These are phyloP conservation scores for Talaromyces funiculosus DNA, from an alignment of 2,329 filamentous ascomycete species.

Conservation along the genomic window DNA sequence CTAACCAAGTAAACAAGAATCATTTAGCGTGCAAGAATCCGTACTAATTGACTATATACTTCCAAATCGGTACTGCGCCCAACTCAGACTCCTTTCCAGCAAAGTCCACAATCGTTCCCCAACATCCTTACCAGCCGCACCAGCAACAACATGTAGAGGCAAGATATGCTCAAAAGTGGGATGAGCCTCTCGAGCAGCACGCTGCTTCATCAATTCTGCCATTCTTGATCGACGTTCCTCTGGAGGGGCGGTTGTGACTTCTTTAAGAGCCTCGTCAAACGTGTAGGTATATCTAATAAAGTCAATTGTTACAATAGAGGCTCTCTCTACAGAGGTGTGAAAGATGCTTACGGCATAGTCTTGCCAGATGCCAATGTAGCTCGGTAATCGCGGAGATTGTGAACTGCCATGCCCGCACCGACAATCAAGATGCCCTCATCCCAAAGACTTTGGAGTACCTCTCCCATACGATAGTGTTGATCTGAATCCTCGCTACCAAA, in stretches of 20 bases:
- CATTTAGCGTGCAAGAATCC: neutral
- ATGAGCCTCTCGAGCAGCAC: slow-evolving; percentile 56
- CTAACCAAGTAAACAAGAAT: neutral
- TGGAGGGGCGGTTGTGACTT: slow-evolving; percentile 51
- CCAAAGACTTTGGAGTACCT: slow-evolving; percentile 59
- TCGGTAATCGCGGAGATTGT: slow-evolving; percentile 58
- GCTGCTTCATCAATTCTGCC: slow-evolving; percentile 42
- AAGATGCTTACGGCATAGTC: slow-evolving; percentile 10
- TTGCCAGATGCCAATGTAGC: neutral
- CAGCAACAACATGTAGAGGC: slow-evolving; percentile 54
- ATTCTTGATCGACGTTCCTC: slow-evolving; percentile 41
- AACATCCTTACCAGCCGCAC: slow-evolving; percentile 47
- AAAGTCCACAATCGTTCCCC: slow-evolving; percentile 46
- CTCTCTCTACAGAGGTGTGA: neutral
- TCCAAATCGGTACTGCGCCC: slow-evolving; percentile 52
- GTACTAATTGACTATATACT: neutral
- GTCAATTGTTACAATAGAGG: neutral
- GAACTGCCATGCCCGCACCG: slow-evolving; percentile 68
- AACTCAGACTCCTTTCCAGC: slow-evolving; percentile 48
- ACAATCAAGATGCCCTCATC: slow-evolving; percentile 64
- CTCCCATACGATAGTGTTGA: slow-evolving; percentile 62
- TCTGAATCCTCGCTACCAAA: slow-evolving; percentile 60
- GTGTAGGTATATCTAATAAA: slow-evolving; percentile 50
- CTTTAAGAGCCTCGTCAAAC: slow-evolving; percentile 64
- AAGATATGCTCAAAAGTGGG: slow-evolving; percentile 60